These are phyloP conservation scores for Pseudogymnoascus sp. DNA, from an alignment of 2,329 filamentous ascomycete genomes.

Conservation along the genomic window DNA sequence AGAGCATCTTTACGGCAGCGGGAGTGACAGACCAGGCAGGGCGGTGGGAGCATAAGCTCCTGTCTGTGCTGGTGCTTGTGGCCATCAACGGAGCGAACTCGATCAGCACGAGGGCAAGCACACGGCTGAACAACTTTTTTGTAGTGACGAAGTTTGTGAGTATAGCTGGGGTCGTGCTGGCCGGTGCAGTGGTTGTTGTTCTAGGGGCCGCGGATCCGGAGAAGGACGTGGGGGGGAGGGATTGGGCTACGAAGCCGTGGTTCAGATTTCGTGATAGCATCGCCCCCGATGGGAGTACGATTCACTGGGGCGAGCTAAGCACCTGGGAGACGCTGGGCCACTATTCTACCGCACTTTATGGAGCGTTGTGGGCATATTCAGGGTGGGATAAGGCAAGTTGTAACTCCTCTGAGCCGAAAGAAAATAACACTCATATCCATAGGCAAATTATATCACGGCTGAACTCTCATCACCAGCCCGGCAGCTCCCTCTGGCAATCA, in stretches of 20 bases:
- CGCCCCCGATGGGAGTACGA: constrained; percentile 43
- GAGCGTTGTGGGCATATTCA: constrained; percentile 57
- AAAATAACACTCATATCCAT: constrained; percentile 10
- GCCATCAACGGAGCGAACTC: constrained; percentile 46
- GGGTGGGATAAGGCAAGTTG: constrained; percentile 57
- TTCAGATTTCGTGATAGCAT: constrained; percentile 45
- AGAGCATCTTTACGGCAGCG: constrained; percentile 49
- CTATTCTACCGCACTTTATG: constrained; percentile 55
- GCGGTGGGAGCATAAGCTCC: constrained; percentile 41
- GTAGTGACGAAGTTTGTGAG: constrained; percentile 47
- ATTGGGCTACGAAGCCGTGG: constrained; percentile 50
- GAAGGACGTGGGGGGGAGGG: constrained; percentile 37
- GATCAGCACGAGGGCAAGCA: constrained; percentile 50
- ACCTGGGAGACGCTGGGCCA: constrained; percentile 55
- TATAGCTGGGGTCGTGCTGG: constrained; percentile 43
- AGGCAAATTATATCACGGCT: constrained; percentile 50
- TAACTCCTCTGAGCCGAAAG: neutral
- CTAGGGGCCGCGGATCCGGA: constrained; percentile 35
- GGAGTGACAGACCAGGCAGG: constrained; percentile 40
- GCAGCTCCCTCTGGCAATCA: constrained; percentile 55
- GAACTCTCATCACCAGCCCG: constrained; percentile 45
- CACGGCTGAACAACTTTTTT: constrained; percentile 49
- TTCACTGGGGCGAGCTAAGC: constrained; percentile 42
- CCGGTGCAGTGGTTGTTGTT: constrained; percentile 41
- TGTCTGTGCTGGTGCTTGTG: constrained; percentile 43